A percentile compares a stretch with the other conserved stretches of the same genome.
Evolutionary conservation across 2,329 filamentous ascomycete genomes (phyloP).

Genomic region (Chaetomium globosum): DNA sequence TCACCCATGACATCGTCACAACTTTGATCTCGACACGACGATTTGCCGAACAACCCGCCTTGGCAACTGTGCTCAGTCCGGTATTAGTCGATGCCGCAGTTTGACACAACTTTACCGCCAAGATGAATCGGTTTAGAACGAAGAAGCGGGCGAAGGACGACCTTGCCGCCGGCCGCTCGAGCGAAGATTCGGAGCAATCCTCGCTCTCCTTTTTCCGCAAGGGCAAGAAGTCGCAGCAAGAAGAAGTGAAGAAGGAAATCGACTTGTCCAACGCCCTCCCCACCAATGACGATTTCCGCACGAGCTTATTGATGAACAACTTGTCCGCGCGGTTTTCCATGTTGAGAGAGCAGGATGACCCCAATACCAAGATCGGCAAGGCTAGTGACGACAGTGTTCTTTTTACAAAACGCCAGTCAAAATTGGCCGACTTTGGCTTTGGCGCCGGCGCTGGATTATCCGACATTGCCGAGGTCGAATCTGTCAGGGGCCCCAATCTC

Average conservation of each 20-base stretch:
- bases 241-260: conserved; percentile 65
- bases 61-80: neutral
- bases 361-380: conserved; percentile 84
- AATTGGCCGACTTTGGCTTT: conserved; percentile 70
- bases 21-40: neutral
- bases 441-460: conserved; percentile 56
- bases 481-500: conserved; percentile 64
- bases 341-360: conserved; percentile 92
- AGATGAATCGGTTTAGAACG: conserved; percentile 76
- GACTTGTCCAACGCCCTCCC: conserved; percentile 77
- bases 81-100: neutral
- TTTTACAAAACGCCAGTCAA: conserved; percentile 77
- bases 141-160: conserved; percentile 71
- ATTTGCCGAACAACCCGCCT: neutral
- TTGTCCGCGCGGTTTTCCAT: conserved; percentile 95
- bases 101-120: conserved; percentile 25
- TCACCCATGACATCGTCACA: neutral
- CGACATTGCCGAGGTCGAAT: conserved; percentile 91
- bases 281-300: conserved; percentile 85
- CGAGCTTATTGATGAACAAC: conserved; percentile 92
- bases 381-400: conserved; percentile 94
- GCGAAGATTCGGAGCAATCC: conserved; percentile 57
- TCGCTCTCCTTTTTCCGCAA: conserved; percentile 57
- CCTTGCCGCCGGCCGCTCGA: conserved; percentile 47
- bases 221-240: conserved; percentile 57